A percentile compares a stretch with the other conserved stretches of the same genome.
These are phyloP conservation scores for Plenodomus biglobosus DNA, from an alignment of 2,329 filamentous ascomycete species.

Conservation along the genomic window DNA sequence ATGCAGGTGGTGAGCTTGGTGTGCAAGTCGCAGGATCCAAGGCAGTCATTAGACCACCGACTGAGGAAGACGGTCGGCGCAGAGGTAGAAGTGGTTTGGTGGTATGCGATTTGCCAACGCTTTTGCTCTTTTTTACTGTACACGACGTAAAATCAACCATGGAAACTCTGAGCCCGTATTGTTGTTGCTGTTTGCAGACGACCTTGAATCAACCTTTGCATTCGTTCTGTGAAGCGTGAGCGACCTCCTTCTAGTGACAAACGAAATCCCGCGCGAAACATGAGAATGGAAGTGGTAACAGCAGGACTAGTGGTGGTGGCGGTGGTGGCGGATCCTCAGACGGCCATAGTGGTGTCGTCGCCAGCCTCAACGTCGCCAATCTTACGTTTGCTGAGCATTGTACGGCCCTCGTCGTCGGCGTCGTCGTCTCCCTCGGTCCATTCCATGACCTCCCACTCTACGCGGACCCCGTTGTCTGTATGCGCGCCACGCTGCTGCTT, in stretches of 20 bases:
- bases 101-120: conserved; percentile 4
- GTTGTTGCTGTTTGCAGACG: conserved; percentile 6
- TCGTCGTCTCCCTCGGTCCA: conserved; percentile 50
- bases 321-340: conserved; percentile 13
- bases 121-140: conserved; percentile 3
- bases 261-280: conserved; percentile 1
- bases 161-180: conserved; percentile 18
- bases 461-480: conserved; percentile 63
- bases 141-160: conserved; percentile 14
- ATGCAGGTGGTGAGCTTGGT: background rate
- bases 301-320: background rate
- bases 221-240: conserved; percentile 31
- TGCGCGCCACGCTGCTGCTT: conserved; percentile 63
- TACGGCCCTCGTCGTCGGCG: conserved; percentile 33
- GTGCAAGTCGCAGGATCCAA: background rate
- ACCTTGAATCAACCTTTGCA: conserved; percentile 9
- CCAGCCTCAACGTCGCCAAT: conserved; percentile 32
- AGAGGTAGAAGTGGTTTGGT: conserved; percentile 9
- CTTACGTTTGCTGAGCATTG: conserved; percentile 39
- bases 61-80: background rate
- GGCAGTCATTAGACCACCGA: background rate
- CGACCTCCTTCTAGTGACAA: conserved; percentile 22
- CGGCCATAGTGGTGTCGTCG: conserved; percentile 40
- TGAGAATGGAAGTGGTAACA: too few relatives aligned
- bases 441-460: conserved; percentile 86